Percentiles rank a stretch among this genome's conserved stretches.
These are phyloP conservation scores for Aureobasidium sp. DNA, from an alignment of 2,329 filamentous ascomycete species.

Conservation along the genomic window DNA sequence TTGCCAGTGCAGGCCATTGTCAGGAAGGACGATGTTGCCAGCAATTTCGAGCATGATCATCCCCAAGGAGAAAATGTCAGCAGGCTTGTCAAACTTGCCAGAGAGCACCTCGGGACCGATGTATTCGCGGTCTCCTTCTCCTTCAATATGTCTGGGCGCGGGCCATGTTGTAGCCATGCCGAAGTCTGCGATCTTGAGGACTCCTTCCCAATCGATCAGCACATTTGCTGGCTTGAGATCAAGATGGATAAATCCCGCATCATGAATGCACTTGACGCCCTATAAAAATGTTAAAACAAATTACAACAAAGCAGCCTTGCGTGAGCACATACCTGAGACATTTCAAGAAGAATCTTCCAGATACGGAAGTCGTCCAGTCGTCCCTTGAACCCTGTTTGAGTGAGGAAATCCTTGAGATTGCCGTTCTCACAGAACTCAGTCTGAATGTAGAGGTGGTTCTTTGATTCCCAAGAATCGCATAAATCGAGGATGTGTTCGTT, in stretches of 20 bases:
- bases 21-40: slow-evolving; percentile 85
- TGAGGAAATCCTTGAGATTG: slow-evolving; percentile 77
- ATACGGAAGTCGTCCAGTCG: slow-evolving; percentile 94
- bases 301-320: neutral
- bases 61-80: slow-evolving; percentile 89
- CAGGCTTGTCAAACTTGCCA: slow-evolving; percentile 80
- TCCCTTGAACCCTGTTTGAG: slow-evolving; percentile 73
- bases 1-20: slow-evolving; percentile 88
- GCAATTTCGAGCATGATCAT: slow-evolving; percentile 93
- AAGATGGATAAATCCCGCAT: slow-evolving; percentile 76
- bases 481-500: slow-evolving; percentile 82
- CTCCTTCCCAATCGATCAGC: slow-evolving; percentile 72
- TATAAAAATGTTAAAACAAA: slow-evolving; percentile 35
- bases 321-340: slow-evolving; percentile 60
- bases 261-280: slow-evolving; percentile 86
- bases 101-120: slow-evolving; percentile 88
- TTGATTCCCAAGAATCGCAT: slow-evolving; percentile 80
- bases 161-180: slow-evolving; percentile 76
- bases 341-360: slow-evolving; percentile 92
- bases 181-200: slow-evolving; percentile 80
- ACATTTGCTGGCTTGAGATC: slow-evolving; percentile 83
- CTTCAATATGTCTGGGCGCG: slow-evolving; percentile 67
- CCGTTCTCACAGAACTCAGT: slow-evolving; percentile 96
- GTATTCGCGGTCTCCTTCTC: slow-evolving; percentile 93
- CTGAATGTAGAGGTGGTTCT: slow-evolving; percentile 86